These are phyloP conservation scores for Hanseniaspora taiwanica DNA, from an alignment of 805 yeast genomes.

Conservation along the genomic window DNA sequence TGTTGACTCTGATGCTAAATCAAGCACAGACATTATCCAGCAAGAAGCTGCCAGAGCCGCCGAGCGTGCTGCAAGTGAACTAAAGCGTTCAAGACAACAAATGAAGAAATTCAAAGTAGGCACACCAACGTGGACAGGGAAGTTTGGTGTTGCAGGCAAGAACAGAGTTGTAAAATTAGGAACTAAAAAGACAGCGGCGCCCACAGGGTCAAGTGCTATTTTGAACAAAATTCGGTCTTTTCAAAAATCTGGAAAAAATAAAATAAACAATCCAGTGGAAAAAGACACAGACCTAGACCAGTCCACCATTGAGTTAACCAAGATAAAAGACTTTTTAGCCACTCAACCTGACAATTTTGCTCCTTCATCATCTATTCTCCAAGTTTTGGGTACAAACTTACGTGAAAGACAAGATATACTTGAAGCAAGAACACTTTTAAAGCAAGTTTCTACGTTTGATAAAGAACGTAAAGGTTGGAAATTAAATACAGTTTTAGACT, in stretches of 20 bases:
- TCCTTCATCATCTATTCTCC: constrained; percentile 35
- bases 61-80: constrained; percentile 37
- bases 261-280: no score
- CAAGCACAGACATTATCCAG: constrained; percentile 31
- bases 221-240: no score
- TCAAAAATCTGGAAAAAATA: no score
- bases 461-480: constrained; percentile 47
- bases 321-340: constrained; percentile 29
- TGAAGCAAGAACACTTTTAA: constrained; percentile 52
- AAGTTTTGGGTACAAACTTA: constrained; percentile 26
- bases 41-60: constrained; percentile 49
- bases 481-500: constrained; percentile 35
- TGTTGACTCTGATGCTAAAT: constrained; percentile 33
- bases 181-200: constrained; percentile 7
- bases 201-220: constrained; percentile 11
- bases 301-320: no score
- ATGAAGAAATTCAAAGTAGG: constrained; percentile 38
- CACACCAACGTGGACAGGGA: constrained; percentile 94
- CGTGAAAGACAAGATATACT: constrained; percentile 41
- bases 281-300: no score
- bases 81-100: constrained; percentile 34
- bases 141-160: constrained; percentile 74
- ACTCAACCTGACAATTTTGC: constrained; percentile 28
- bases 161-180: constrained; percentile 2
- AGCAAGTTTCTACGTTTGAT: constrained; percentile 58